Evolutionary conservation across 305 asterid species (phyloP).

Genomic region (Galium porrigens): DNA sequence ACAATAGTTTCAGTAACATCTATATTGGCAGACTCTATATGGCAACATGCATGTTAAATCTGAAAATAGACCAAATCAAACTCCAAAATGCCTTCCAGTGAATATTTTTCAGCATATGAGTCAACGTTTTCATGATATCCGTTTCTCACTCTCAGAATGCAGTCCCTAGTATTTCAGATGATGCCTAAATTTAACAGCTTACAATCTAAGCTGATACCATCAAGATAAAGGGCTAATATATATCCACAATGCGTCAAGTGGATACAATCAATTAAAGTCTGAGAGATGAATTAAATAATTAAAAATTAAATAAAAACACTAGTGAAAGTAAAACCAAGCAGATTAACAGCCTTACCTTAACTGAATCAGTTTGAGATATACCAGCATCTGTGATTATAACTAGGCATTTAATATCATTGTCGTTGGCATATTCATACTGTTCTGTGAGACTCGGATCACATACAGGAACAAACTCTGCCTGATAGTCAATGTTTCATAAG

Average conservation of each 20-base stretch:
- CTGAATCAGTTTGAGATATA: constrained; percentile 59
- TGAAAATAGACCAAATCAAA: neutral
- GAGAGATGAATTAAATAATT: neutral
- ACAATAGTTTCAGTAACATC: neutral
- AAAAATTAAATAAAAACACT: neutral
- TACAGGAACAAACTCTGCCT: constrained; percentile 81
- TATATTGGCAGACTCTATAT: neutral
- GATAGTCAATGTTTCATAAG: constrained; percentile 22
- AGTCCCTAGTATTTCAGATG: neutral
- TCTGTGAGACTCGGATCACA: constrained; percentile 87
- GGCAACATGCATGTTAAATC: neutral
- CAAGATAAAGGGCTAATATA: neutral
- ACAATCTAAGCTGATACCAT: neutral
- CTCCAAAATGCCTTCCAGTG: neutral
- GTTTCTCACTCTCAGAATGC: neutral
- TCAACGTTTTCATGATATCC: neutral
- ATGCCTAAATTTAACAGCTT: neutral
- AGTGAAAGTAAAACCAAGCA: neutral
- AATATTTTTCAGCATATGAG: neutral
- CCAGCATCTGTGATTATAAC: constrained; percentile 72
- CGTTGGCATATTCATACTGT: constrained; percentile 93
- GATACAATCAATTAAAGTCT: neutral
- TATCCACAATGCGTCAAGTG: neutral
- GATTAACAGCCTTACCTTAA: constrained; percentile 48
- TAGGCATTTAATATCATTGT: constrained; percentile 84